These are phyloP conservation scores for Curvularia spicifera DNA, from an alignment of 2,329 filamentous ascomycete genomes.

Conservation along the genomic window DNA sequence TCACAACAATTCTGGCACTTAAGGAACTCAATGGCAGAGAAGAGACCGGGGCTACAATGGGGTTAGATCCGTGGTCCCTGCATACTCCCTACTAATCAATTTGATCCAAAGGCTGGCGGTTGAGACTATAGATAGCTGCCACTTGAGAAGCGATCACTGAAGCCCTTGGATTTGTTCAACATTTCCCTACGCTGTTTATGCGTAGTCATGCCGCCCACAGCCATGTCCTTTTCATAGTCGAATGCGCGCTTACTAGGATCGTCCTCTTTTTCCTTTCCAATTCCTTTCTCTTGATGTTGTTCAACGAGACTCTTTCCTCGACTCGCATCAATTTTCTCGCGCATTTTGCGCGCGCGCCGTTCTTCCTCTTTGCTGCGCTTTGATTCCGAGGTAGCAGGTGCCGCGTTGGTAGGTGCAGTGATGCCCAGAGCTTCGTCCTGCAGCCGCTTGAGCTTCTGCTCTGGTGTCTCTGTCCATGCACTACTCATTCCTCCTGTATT, in stretches of 20 bases:
- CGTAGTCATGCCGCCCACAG: conserved; percentile 72
- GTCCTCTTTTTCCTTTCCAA: conserved; percentile 73
- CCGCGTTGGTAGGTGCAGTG: conserved; percentile 49
- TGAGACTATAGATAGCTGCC: conserved; percentile 64
- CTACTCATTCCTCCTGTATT: conserved; percentile 59
- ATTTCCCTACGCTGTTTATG: conserved; percentile 77
- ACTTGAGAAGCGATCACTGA: conserved; percentile 80
- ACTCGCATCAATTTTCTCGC: conserved; percentile 60
- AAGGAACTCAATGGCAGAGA: background rate
- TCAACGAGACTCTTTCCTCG: conserved; percentile 56
- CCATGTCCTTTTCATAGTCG: conserved; percentile 94
- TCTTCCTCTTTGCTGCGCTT: conserved; percentile 50
- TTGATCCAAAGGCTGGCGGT: background rate
- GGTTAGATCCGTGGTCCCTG: background rate
- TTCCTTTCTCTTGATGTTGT: conserved; percentile 54
- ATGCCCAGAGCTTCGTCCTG: conserved; percentile 84
- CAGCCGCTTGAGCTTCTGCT: conserved; percentile 81
- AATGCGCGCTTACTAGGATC: conserved; percentile 90
- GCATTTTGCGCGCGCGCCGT: conserved; percentile 58
- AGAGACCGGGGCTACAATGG: background rate
- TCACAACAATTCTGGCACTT: background rate
- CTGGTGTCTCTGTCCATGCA: conserved; percentile 91
- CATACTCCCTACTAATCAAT: background rate
- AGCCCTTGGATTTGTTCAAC: conserved; percentile 78
- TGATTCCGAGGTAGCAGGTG: conserved; percentile 36